Evolutionary conservation across 2,329 filamentous ascomycete species (phyloP), one percentile per base, ranked within the genome.

Genomic region (Arthrinium puccinioides): DNA sequence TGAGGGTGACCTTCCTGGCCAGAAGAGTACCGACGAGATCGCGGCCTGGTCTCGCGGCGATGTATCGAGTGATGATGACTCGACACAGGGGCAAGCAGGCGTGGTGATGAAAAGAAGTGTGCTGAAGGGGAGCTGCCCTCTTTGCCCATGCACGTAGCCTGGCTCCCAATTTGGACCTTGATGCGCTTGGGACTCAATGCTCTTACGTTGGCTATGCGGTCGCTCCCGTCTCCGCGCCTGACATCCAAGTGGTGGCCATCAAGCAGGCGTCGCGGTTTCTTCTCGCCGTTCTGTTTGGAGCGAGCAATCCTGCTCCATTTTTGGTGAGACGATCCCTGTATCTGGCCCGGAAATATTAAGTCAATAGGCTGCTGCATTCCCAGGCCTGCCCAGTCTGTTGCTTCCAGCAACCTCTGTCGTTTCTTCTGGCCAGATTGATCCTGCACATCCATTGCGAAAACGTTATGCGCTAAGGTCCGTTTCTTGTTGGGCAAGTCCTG

Each of bases 111-210:
- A n/a, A n/a, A n/a, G n/a, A n/a, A n/a, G n/a, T n/a, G n/a, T n/a
- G n/a, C n/a, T n/a, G n/a, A n/a, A n/a, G n/a, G 24, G 23, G 32
- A 25, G 9, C 16, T 24, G 7, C 23, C 26, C 5, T 8, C 24
- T 9, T 19, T 21, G 8, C 33, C 24, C 9, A 14, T 26, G 16
- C 15, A 28, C 13, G 55, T 56, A 32, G 58, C 55, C 37, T 56
- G 55, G 27, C 54, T 60, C 8, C 61, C 62, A 30, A 66, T 53
- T 20, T 49, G 55, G 19, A 66, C 53, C 28, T 36, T 56, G 16
- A 63, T 39, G 20, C 18, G 33, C 23, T 26, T 21, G 3, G n/a
- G 4, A 10, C 16, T 14, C n/a, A 24, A n/a, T n/a, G n/a, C n/a
- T n/a, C n/a, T n/a, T n/a, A n/a, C n/a, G n/a, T n/a, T n/a, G n/a